phyloP scores from a whole-genome alignment of 2,329 filamentous ascomycete species.

The Claviceps digitariae region DNA sequence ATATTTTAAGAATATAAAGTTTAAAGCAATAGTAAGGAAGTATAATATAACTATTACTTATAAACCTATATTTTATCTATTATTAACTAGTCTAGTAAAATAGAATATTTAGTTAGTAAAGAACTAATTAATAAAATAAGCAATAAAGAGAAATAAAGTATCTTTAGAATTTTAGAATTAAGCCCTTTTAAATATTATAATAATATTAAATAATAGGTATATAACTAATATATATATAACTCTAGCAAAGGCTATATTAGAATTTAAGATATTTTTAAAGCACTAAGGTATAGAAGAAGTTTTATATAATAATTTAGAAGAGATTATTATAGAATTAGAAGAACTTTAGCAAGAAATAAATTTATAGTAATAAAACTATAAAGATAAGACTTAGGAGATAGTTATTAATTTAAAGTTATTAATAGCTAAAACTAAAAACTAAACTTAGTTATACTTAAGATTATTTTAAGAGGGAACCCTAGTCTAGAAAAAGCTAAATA shows the following conservation, averaged over 20 bases:
- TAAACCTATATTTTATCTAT: neutral
- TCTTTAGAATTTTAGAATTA: neutral
- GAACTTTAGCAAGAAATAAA: neutral
- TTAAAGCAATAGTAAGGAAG: neutral
- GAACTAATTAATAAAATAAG: neutral
- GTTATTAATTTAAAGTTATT: neutral
- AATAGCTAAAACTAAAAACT: no score
- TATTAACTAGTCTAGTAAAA: neutral
- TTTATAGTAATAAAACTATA: neutral
- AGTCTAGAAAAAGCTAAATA: neutral
- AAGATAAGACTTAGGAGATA: neutral
- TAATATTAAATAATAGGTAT: neutral
- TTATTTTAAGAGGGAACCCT: neutral
- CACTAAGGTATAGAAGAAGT: neutral
- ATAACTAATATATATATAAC: neutral
- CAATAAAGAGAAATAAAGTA: neutral
- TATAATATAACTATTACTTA: neutral
- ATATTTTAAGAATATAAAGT: neutral
- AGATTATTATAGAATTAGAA: no score
- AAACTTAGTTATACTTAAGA: neutral
- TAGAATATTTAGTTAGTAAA: neutral
- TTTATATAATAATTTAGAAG: no score
- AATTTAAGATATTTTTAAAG: neutral
- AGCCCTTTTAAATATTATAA: neutral
- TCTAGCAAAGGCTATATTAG: neutral